A percentile compares a stretch with the other conserved stretches of the same genome.
These are phyloP conservation scores for Oryza officinalis DNA, from an alignment of 176 grass and related monocot species.

Conservation along the genomic window DNA sequence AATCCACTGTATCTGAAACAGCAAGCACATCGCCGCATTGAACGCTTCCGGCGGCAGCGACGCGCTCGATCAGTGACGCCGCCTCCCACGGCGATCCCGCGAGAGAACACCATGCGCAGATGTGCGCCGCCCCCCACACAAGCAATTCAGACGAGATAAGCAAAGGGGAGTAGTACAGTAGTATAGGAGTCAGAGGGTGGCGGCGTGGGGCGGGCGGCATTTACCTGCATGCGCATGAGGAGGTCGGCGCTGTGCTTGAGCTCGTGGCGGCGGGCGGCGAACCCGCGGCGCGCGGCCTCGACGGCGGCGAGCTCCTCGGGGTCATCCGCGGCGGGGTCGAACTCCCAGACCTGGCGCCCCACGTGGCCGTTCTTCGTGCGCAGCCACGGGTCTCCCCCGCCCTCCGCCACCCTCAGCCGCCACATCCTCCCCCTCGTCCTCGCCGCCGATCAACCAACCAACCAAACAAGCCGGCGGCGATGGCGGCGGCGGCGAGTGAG, in stretches of 20 bases:
- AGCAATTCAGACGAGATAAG: background rate
- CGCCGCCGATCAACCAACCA: background rate
- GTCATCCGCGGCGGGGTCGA: conserved; percentile 39
- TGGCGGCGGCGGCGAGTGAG: background rate
- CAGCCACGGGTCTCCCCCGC: conserved; percentile 48
- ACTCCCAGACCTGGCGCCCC: conserved; percentile 61
- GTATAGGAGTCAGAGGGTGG: background rate
- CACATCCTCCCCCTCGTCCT: conserved; percentile 33
- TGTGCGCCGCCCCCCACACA: too few relatives aligned
- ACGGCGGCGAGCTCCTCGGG: conserved; percentile 44
- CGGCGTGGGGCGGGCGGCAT: background rate
- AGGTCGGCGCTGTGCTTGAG: conserved; percentile 70
- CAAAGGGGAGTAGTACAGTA: background rate
- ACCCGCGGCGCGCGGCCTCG: conserved; percentile 48
- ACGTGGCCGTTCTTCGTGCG: conserved; percentile 51
- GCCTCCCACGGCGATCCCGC: background rate
- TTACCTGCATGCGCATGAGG: conserved; percentile 84
- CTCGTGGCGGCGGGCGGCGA: background rate
- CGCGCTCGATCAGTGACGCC: background rate
- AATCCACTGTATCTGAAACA: background rate
- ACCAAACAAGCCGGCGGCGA: too few relatives aligned
- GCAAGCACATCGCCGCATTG: background rate
- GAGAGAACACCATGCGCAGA: background rate
- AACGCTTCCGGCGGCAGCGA: background rate
- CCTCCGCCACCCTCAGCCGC: conserved; percentile 48